Conservation (phyloP, 2,329 filamentous ascomycete species). For the Penicillium freii region DNA sequence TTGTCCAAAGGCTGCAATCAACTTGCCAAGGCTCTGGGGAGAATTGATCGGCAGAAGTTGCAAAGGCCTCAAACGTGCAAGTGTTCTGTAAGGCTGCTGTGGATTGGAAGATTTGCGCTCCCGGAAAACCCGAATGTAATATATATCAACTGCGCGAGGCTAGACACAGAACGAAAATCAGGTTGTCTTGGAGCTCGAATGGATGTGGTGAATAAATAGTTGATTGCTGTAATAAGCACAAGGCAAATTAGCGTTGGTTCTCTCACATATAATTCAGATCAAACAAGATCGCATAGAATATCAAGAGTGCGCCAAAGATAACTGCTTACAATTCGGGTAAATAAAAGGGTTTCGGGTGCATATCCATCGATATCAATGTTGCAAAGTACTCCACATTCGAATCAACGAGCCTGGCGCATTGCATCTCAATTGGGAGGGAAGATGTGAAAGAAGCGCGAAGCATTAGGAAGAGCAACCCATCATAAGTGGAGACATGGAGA, state of each 20-base stretch:
- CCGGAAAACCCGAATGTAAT: neutral
- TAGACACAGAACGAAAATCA: neutral
- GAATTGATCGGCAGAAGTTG: neutral
- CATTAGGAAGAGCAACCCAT: constrained; percentile 1
- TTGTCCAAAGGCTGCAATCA: neutral
- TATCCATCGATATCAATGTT: neutral
- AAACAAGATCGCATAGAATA: neutral
- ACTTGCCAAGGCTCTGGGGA: neutral
- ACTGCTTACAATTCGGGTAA: neutral
- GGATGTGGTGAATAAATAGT: neutral
- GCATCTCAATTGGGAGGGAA: constrained; percentile 4
- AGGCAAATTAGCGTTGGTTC: neutral
- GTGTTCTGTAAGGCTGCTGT: neutral
- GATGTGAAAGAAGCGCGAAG: constrained; percentile 1
- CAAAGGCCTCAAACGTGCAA: neutral
- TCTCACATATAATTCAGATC: neutral
- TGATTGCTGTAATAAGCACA: neutral
- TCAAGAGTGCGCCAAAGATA: neutral
- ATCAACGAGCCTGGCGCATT: constrained; percentile 7
- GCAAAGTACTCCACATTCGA: neutral
- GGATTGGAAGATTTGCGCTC: neutral
- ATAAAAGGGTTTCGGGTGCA: neutral
- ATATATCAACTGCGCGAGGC: neutral
- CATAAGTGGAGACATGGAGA: constrained; percentile 5
- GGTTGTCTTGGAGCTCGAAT: neutral